A percentile compares a stretch with the other conserved stretches of the same genome.
Conservation (phyloP, 108 stramenopile genomes). For the Schizochytrium sp. region DNA sequence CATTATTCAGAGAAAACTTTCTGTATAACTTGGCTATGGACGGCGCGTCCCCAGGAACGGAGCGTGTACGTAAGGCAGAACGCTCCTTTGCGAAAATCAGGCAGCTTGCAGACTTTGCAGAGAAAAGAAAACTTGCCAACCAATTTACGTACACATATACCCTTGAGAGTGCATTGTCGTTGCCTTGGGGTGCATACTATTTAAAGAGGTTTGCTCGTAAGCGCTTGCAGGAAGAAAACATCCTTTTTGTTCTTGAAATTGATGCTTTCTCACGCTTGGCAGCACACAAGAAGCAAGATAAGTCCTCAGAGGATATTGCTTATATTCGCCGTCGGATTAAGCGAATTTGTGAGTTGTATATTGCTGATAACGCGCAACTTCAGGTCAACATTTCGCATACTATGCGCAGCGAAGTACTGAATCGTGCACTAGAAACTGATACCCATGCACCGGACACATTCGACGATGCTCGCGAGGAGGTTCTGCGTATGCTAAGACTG, state of each 20-base stretch:
- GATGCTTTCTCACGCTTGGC: background rate
- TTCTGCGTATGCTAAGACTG: constrained; percentile 24
- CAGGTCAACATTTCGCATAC: constrained; percentile 54
- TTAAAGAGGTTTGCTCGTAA: constrained; percentile 48
- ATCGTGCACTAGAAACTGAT: background rate
- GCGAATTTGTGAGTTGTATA: constrained; percentile 39
- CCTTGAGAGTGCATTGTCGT: constrained; percentile 35
- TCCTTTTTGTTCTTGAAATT: constrained; percentile 38
- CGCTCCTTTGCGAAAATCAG: background rate
- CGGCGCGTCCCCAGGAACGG: background rate
- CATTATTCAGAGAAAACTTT: constrained; percentile 4
- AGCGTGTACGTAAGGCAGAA: background rate
- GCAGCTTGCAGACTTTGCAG: constrained; percentile 38
- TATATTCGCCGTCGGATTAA: background rate
- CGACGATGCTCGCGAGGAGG: constrained; percentile 20
- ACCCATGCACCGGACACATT: background rate
- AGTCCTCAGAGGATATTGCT: background rate
- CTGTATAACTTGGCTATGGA: background rate
- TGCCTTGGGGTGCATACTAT: constrained; percentile 58
- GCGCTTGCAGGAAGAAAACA: constrained; percentile 19
- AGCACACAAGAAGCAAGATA: background rate
- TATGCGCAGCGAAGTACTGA: background rate
- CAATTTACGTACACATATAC: constrained; percentile 54
- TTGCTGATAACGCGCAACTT: constrained; percentile 8
- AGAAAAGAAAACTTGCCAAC: constrained; percentile 18